Base-by-base conservation (phyloP, 2,329 filamentous ascomycete species). In the Cytospora piceae region DNA sequence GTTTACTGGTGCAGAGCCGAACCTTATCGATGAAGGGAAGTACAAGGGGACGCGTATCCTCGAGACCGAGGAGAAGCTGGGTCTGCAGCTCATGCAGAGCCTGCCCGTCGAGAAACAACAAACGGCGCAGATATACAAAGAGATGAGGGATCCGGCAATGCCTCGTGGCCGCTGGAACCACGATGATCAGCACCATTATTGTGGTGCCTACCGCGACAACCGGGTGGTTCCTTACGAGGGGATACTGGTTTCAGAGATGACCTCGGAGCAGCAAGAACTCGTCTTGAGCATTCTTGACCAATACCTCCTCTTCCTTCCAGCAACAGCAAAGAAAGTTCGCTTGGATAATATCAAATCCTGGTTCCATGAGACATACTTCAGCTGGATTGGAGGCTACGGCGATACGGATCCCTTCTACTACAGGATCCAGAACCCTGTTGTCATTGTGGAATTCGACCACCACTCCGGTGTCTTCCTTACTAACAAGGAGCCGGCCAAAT, bases 1-100 rank as follows among this genome's bases (percentile, higher is more conserved):
- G 77, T 94, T 94, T 76, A 92, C 90, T 0, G 91, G 91, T 63
- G 91, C 91, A 0, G 91, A 94, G 76, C 91, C 91, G 0, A 93
- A 94, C 71, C 72, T 88, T 42, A 90, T 93, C 70, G 90, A 93
- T 69, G 75, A 76, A 0, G 90, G 90, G 0, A 83, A 83, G 0
- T 82, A 87, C 74, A 77, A 78, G 1, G 90, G 90, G 8, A 91
- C 87, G 0, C 79, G 84, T 4, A 91, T 93, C 63, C 77, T 93
- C 39, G 80, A 88, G 49, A 78, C 77, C 9, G 90, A 93, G 72
- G 90, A 90, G 57, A 75, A 76, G 2, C 74, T 91, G 0, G 90
- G 90, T 0, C 75, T 93, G n/a, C 72, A 80, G 68, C 81, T 93
- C 1, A 93, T 93, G 90, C 89, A 90, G 72, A 83, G 80, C 31